Conservation (phyloP, 176 grass and related monocot species). For the Cenchrus americanus region DNA sequence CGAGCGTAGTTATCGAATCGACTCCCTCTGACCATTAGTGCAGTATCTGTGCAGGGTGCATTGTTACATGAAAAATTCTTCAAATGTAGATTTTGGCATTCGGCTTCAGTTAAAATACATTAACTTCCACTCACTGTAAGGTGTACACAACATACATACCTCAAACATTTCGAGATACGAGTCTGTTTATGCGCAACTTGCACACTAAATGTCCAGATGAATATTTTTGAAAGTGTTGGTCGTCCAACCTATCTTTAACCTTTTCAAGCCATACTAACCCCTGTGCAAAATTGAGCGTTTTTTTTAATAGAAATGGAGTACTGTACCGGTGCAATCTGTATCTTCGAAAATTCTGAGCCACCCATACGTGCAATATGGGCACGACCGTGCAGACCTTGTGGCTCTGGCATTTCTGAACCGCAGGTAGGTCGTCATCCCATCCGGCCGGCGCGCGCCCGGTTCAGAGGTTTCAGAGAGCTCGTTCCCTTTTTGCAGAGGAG, state of each 20-base stretch:
- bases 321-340: too few species aligned
- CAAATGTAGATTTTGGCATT: not conserved
- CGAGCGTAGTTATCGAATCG: too few species aligned
- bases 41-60: too few species aligned
- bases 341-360: too few species aligned
- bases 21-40: too few species aligned
- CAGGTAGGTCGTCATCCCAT: not conserved
- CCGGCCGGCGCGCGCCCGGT: not conserved
- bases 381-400: too few species aligned
- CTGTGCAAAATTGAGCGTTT: too few species aligned
- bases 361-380: too few species aligned
- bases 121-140: not conserved
- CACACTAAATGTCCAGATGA: not conserved
- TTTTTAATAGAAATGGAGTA: too few species aligned
- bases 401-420: not conserved
- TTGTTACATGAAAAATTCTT: not conserved
- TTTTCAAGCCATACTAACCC: too few species aligned
- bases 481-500: not conserved
- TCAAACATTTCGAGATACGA: not conserved
- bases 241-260: not conserved
- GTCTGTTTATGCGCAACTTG: not conserved
- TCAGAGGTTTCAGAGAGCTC: not conserved
- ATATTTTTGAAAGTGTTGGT: not conserved
- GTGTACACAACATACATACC: too few species aligned
- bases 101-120: not conserved